phyloP scores from a whole-genome alignment of 148 eudicot species.

The Tetragonia tetragonoides region DNA sequence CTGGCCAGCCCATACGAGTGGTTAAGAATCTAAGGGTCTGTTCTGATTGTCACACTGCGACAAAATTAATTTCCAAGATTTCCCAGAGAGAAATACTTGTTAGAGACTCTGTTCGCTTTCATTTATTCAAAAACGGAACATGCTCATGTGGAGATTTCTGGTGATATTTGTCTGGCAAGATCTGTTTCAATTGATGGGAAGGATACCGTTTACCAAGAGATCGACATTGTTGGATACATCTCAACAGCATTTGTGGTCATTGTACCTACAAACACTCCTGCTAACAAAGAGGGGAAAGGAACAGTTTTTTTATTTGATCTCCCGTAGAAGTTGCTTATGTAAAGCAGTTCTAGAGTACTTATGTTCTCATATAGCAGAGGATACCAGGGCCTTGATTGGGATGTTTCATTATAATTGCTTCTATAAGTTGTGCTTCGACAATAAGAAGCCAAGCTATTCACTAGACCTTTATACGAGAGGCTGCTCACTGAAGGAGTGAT shows the following conservation, averaged over 20 bases:
- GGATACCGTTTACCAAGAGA: background rate
- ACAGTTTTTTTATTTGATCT: background rate
- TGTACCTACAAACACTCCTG: background rate
- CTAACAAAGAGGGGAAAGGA: background rate
- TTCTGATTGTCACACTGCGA: slow-evolving; percentile 83
- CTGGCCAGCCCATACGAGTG: slow-evolving; percentile 66
- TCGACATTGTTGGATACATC: background rate
- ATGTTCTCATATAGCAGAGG: background rate
- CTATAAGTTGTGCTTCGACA: background rate
- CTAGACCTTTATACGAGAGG: background rate
- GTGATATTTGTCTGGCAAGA: slow-evolving; percentile 32
- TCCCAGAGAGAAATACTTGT: slow-evolving; percentile 91
- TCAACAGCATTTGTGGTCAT: background rate
- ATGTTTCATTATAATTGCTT: background rate
- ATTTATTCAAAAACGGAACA: slow-evolving; percentile 84
- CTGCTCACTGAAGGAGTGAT: background rate
- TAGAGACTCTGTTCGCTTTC: slow-evolving; percentile 89
- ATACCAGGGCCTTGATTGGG: background rate
- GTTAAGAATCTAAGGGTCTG: slow-evolving; percentile 93
- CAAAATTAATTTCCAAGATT: slow-evolving; percentile 80
- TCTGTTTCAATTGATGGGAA: background rate
- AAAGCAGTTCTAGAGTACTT: background rate
- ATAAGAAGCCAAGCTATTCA: background rate
- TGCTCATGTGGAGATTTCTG: slow-evolving; percentile 99
- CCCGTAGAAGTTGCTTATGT: background rate